Conservation (phyloP, 176 grass and related monocot genomes). For the Saccharum officinarum region DNA sequence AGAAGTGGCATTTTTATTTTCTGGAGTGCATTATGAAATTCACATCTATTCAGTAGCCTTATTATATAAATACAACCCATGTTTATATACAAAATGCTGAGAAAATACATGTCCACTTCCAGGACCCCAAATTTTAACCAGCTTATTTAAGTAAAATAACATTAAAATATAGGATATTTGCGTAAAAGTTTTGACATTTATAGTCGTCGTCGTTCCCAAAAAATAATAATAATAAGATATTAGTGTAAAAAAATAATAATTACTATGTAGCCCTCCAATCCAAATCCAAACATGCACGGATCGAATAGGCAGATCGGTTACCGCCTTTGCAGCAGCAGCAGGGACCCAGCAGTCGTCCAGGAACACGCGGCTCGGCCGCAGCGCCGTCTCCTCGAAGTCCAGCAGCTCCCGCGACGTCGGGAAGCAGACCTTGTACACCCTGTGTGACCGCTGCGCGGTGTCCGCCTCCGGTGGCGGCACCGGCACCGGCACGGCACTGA, state of each 20-base stretch:
- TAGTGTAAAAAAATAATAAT: no score
- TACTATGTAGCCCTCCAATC: no score
- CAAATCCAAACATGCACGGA: neutral
- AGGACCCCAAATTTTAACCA: neutral
- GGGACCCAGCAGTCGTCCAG: constrained; percentile 39
- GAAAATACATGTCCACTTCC: neutral
- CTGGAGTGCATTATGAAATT: neutral
- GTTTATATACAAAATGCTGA: neutral
- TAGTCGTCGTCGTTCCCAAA: neutral
- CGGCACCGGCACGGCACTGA: constrained; percentile 1
- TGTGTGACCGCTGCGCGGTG: neutral
- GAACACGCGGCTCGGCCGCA: constrained; percentile 54
- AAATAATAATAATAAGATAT: neutral
- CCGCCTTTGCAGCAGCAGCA: constrained; percentile 31
- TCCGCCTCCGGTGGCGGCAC: no score
- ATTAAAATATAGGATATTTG: neutral
- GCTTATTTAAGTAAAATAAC: neutral
- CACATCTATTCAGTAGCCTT: neutral
- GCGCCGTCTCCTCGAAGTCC: constrained; percentile 38
- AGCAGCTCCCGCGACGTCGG: constrained; percentile 58
- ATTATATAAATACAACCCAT: neutral
- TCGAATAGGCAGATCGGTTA: neutral
- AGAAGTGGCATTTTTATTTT: neutral
- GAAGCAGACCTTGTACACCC: constrained; percentile 58
- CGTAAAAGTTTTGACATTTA: neutral